phyloP scores from a whole-genome alignment of 164 flowering plant genomes.

The Vitis rotundifolia region DNA sequence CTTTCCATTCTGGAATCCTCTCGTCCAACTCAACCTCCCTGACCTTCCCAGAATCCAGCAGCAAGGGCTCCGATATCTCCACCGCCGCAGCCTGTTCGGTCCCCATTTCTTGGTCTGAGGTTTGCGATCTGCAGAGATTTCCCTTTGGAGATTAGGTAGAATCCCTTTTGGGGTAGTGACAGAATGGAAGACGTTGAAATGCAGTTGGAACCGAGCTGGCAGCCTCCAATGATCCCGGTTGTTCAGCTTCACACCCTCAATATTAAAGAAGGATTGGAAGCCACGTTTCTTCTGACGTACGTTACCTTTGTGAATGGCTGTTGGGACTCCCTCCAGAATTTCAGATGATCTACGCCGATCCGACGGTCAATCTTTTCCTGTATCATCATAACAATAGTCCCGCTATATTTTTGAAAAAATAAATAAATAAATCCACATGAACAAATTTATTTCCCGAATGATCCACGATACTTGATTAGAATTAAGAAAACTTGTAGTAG shows the following conservation, averaged over 20 bases:
- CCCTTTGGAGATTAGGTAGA: not conserved
- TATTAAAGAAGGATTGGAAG: no score
- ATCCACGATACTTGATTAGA: no score
- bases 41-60: slow-evolving; percentile 13
- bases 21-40: slow-evolving; percentile 18
- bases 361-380: no score
- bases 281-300: no score
- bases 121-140: not conserved
- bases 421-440: no score
- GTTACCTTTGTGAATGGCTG: no score
- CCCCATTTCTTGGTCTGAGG: slow-evolving; percentile 35
- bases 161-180: not conserved
- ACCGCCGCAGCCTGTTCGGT: slow-evolving; percentile 24
- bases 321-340: no score
- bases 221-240: not conserved
- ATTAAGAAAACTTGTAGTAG: no score
- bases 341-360: no score
- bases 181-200: not conserved
- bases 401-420: no score
- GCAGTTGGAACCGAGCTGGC: not conserved
- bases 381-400: no score
- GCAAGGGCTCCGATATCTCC: slow-evolving; percentile 67
- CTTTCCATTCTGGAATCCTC: slow-evolving; percentile 72
- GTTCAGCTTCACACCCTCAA: not conserved
- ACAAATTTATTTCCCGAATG: no score